A percentile compares a stretch with the other conserved stretches of the same genome.
phyloP scores from a whole-genome alignment of 2,329 filamentous ascomycete species.

The Pleurostoma richardsiae region DNA sequence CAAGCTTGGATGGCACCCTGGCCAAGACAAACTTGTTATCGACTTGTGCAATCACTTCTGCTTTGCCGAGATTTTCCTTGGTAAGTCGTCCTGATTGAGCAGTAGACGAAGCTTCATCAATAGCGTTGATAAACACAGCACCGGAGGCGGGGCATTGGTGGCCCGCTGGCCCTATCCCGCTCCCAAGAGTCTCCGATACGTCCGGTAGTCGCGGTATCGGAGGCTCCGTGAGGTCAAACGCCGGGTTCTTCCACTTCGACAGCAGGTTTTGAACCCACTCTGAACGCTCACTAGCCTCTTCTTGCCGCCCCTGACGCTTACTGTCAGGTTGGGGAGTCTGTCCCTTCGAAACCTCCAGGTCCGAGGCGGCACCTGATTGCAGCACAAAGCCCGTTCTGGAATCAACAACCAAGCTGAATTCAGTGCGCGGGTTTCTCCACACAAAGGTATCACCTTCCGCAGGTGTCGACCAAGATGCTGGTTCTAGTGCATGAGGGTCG shows the following conservation, averaged over 20 bases:
- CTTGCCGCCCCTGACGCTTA: not conserved
- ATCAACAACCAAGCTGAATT: slow-evolving; percentile 45
- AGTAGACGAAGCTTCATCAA: slow-evolving; percentile 12
- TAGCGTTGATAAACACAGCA: slow-evolving; percentile 6
- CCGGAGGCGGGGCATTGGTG: slow-evolving; percentile 4
- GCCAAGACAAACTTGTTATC: slow-evolving; percentile 85
- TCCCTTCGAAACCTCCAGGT: not conserved
- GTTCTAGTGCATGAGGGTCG: slow-evolving; percentile 3
- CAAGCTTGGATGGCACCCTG: slow-evolving; percentile 36
- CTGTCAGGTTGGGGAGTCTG: too few relatives aligned
- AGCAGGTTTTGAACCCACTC: slow-evolving; percentile 59
- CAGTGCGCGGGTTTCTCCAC: slow-evolving; percentile 61
- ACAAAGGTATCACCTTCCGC: slow-evolving; percentile 28
- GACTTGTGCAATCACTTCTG: slow-evolving; percentile 73
- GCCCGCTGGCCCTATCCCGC: slow-evolving; percentile 11
- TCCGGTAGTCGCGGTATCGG: slow-evolving; percentile 36
- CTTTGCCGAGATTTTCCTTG: slow-evolving; percentile 52
- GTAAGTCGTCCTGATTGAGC: slow-evolving; percentile 47
- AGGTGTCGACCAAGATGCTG: not conserved
- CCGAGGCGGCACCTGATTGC: not conserved
- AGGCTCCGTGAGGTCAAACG: slow-evolving; percentile 53
- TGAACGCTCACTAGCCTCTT: slow-evolving; percentile 13
- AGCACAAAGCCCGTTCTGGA: slow-evolving; percentile 46
- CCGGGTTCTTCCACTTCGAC: slow-evolving; percentile 67
- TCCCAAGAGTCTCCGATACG: slow-evolving; percentile 19